phyloP scores from a whole-genome alignment of 192 early-diverging fungal species.

The Rhizophagus clarus region DNA sequence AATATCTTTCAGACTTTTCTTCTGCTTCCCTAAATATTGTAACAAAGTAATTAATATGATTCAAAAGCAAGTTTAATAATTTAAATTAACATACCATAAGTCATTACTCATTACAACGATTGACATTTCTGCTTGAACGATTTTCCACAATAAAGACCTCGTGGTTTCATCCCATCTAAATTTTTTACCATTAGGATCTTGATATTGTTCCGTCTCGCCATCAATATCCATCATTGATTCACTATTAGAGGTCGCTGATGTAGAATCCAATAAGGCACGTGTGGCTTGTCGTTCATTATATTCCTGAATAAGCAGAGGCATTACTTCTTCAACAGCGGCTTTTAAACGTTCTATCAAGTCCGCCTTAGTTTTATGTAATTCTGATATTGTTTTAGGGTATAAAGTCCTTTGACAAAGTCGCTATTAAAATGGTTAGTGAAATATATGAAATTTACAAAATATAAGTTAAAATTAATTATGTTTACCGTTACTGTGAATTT shows the following conservation, averaged over 20 bases:
- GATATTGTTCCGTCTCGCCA: not conserved
- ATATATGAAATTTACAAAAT: not conserved
- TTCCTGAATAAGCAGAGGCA: constrained; percentile 4
- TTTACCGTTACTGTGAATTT: constrained; percentile 52
- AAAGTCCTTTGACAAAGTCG: constrained; percentile 31
- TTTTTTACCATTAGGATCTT: constrained; percentile 20
- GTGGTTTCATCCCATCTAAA: constrained; percentile 41
- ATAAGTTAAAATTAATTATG: not conserved
- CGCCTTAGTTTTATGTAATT: constrained; percentile 3
- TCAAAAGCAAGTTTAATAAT: not conserved
- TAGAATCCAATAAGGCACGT: not conserved
- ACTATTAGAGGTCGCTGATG: not conserved
- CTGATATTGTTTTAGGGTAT: constrained; percentile 19
- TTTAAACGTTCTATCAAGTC: constrained; percentile 14
- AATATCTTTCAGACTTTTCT: constrained; percentile 18
- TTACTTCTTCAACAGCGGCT: constrained; percentile 11
- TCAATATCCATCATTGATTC: constrained; percentile 24
- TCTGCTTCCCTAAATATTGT: constrained; percentile 24
- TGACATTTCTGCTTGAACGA: constrained; percentile 36
- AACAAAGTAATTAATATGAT: not conserved
- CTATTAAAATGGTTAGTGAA: not conserved
- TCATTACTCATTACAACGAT: constrained; percentile 30
- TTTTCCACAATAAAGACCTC: constrained; percentile 34
- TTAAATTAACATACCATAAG: constrained; percentile 34
- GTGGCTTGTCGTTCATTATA: constrained; percentile 18